A percentile compares a stretch with the other conserved stretches of the same genome.
These are phyloP conservation scores for Penicillium silybi DNA, from an alignment of 495 filamentous ascomycete species.

Conservation along the genomic window DNA sequence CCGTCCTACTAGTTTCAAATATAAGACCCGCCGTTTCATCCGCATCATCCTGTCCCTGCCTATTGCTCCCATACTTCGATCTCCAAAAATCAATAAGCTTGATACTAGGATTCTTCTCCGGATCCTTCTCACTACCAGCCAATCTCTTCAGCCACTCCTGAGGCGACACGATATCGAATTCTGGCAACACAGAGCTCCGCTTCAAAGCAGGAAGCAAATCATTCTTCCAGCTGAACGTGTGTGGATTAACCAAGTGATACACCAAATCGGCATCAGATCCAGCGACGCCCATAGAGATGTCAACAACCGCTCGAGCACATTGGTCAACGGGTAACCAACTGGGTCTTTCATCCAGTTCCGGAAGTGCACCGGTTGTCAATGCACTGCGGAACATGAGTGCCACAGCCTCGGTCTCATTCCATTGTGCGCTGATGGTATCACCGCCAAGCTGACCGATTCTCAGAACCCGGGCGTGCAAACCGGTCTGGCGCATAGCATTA, in stretches of 20 bases:
- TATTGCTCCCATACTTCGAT: constrained; percentile 21
- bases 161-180: constrained; percentile 44
- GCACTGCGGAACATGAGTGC: constrained; percentile 56
- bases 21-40: constrained; percentile 3
- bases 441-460: constrained; percentile 64
- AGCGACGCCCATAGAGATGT: constrained; percentile 11
- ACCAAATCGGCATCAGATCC: constrained; percentile 28
- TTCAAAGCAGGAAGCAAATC: constrained; percentile 51
- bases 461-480: constrained; percentile 37
- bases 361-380: constrained; percentile 47
- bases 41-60: neutral
- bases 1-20: constrained; percentile 19
- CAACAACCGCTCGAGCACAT: constrained; percentile 26
- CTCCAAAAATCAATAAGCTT: constrained; percentile 55
- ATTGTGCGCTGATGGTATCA: constrained; percentile 51
- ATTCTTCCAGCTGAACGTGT: constrained; percentile 48
- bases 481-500: constrained; percentile 35
- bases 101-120: constrained; percentile 53
- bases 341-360: constrained; percentile 51
- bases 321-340: constrained; percentile 46
- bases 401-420: constrained; percentile 63
- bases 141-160: constrained; percentile 49
- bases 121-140: constrained; percentile 41
- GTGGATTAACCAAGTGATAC: constrained; percentile 51
- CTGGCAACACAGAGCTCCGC: constrained; percentile 25